Evolutionary conservation across 2,329 filamentous ascomycete genomes (phyloP).

Genomic region (Polytolypa hystricis): DNA sequence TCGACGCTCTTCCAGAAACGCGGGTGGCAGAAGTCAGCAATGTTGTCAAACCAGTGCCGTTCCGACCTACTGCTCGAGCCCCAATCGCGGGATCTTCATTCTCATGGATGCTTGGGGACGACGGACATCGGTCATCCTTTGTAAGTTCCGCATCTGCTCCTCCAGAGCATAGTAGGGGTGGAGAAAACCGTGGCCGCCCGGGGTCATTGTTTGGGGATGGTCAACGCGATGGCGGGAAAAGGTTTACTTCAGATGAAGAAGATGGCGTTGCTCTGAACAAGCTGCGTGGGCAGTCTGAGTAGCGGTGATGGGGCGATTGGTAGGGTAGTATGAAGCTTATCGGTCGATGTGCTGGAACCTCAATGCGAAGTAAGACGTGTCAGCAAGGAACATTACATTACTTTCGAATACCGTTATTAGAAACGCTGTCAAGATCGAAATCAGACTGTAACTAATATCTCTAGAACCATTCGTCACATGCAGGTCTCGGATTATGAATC

Average conservation of each 20-base stretch:
- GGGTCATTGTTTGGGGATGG: conserved; percentile 20
- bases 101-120: conserved; percentile 41
- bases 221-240: conserved; percentile 19
- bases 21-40: conserved; percentile 5
- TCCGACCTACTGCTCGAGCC: conserved; percentile 23
- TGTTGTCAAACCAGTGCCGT: conserved; percentile 14
- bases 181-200: conserved; percentile 1
- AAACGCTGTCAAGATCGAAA: too few relatives aligned
- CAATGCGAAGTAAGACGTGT: too few relatives aligned
- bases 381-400: too few relatives aligned
- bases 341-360: too few relatives aligned
- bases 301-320: neutral
- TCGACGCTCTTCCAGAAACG: neutral
- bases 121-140: conserved; percentile 34
- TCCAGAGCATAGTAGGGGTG: conserved; percentile 31
- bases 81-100: conserved; percentile 37
- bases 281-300: conserved; percentile 6
- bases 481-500: too few relatives aligned
- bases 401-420: too few relatives aligned
- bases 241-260: conserved; percentile 21
- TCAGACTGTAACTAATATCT: too few relatives aligned
- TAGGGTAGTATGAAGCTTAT: too few relatives aligned
- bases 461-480: too few relatives aligned
- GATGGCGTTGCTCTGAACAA: conserved; percentile 30
- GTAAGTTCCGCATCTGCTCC: conserved; percentile 34